Conservation (phyloP, 805 yeast species). For the Candida taoyuanica region DNA sequence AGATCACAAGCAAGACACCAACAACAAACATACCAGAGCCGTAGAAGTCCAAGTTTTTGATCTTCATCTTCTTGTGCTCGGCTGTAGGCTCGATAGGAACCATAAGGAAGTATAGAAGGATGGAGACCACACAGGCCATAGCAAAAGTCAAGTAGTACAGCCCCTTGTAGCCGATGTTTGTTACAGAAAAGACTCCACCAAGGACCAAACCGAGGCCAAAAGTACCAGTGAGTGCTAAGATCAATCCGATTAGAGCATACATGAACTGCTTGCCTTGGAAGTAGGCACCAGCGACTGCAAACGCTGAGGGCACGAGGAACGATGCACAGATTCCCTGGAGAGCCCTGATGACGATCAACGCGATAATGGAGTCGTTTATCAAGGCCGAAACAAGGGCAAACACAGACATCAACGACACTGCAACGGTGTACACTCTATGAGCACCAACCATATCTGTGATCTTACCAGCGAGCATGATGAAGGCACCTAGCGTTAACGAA, state of each 20-base stretch:
- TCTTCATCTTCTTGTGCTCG: conserved; percentile 14
- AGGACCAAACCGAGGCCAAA: conserved; percentile 38
- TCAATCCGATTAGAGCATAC: conserved; percentile 26
- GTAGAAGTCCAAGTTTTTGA: conserved; percentile 31
- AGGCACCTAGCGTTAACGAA: conserved; percentile 41
- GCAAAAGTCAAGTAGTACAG: conserved; percentile 37
- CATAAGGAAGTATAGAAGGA: conserved; percentile 27
- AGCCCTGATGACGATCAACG: conserved; percentile 39
- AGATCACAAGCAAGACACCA: conserved; percentile 35
- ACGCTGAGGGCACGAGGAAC: conserved; percentile 35
- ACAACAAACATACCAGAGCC: conserved; percentile 32
- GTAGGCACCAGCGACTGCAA: conserved; percentile 30
- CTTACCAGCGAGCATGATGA: conserved; percentile 40
- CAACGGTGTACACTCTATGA: conserved; percentile 27
- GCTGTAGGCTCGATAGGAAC: conserved; percentile 28
- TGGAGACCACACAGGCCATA: conserved; percentile 19
- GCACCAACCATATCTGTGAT: conserved; percentile 40
- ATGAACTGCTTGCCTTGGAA: conserved; percentile 28
- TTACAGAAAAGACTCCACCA: conserved; percentile 41
- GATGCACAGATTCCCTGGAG: conserved; percentile 44
- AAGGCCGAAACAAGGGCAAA: conserved; percentile 33
- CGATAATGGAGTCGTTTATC: conserved; percentile 30
- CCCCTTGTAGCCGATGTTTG: conserved; percentile 37
- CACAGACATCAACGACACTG: conserved; percentile 25
- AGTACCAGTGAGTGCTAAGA: conserved; percentile 27